Conservation (phyloP, 2,329 filamentous ascomycete species). For the Calonectria pseudoturangicola region DNA sequence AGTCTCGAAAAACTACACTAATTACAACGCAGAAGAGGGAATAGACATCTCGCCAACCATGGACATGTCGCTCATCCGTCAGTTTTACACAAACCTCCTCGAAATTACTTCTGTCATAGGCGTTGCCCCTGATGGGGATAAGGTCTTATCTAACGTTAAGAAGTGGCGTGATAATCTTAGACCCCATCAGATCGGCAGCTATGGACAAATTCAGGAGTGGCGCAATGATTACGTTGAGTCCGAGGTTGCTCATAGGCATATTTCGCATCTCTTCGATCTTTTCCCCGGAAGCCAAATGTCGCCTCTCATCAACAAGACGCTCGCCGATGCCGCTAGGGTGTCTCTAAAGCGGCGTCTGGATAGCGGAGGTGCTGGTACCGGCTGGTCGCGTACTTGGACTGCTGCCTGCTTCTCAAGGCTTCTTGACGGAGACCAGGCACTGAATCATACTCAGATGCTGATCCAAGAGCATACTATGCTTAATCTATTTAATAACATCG, state of each 20-base stretch:
- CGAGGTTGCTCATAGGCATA: slow-evolving; percentile 1
- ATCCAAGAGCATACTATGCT: neutral
- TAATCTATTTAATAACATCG: slow-evolving; percentile 10
- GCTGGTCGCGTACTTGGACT: slow-evolving; percentile 8
- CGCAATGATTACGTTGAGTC: neutral
- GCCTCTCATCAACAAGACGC: slow-evolving; percentile 7
- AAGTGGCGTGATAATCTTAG: slow-evolving; percentile 3
- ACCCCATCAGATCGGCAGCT: neutral
- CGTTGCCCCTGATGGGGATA: neutral
- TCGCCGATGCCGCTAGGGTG: neutral
- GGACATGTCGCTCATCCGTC: slow-evolving; percentile 2
- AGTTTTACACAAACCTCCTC: slow-evolving; percentile 3
- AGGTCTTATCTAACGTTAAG: neutral
- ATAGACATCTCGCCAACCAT: slow-evolving; percentile 10
- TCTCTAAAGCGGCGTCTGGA: neutral
- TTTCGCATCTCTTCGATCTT: slow-evolving; percentile 13
- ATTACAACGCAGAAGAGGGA: neutral
- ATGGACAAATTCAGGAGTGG: slow-evolving; percentile 15
- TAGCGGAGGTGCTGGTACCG: neutral
- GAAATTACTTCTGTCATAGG: neutral
- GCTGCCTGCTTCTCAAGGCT: slow-evolving; percentile 11
- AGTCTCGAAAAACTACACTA: neutral
- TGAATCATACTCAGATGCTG: neutral
- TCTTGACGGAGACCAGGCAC: slow-evolving; percentile 3
- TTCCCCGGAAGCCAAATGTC: slow-evolving; percentile 5